Evolutionary conservation across 352 stramenopile species (phyloP), one percentile per base, ranked within the genome.

Genomic region (Globisporangium lucens): DNA sequence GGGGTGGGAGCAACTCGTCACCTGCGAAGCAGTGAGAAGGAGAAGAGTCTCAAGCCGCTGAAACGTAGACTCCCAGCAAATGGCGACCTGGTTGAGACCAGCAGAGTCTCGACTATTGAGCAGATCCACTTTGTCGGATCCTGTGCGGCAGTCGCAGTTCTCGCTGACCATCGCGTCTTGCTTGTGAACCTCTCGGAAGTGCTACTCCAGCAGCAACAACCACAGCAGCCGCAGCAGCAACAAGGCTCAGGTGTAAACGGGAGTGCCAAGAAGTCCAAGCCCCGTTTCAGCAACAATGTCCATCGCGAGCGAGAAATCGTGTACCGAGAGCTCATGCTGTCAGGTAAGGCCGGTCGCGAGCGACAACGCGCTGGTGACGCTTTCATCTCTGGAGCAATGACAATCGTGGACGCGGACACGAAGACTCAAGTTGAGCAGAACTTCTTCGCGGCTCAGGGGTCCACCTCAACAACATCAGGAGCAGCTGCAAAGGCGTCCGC

Each of bases 51-150:
- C 30, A 24, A n/a, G 20, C 53, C 27, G 0, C 15, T 71, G 27
- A 67, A 63, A 46, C 52, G 55, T n/a, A 71, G 53, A 17, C 10
- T 64, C 9, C 49, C 43, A 59, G 2, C 29, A 29, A 22, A 7
- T 9, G 49, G 13, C 56, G 30, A n/a, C 20, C 17, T 3, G 17
- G 13, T 10, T 22, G 41, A 69, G 0, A 41, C 7, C 27, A 55
- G 51, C 24, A 55, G 9, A 13, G 27, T n/a, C 13, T 41, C 30
- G 13, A 7, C n/a, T 5, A 72, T 85, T 29, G 57, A 66, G 27
- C 76, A 66, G 27, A 74, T 86, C 43, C 59, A 73, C 24, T 84
- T 82, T 65, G 68, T 84, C 51, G 78, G 76, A 3, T 29, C 65
- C 13, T 71, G 61, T 12, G 61, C 61, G 13, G 75, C 67, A 9